Percentiles rank a stretch among this genome's conserved stretches.
Conservation (phyloP, 306 rosid genomes). For the Castanea mollissima region DNA sequence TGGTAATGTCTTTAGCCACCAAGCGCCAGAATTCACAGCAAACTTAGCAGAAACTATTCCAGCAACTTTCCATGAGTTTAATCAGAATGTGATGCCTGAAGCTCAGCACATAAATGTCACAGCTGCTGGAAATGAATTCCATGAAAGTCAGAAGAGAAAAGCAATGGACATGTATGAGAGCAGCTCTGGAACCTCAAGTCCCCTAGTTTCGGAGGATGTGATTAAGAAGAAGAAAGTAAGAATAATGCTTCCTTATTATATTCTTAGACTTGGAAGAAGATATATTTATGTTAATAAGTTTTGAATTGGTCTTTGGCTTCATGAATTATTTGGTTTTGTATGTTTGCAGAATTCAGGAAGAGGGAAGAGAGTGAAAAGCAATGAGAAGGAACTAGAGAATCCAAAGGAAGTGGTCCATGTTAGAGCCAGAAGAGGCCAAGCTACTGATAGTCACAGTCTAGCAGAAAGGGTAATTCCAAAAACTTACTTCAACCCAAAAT, state of each 20-base stretch:
- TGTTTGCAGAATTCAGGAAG: constrained; percentile 55
- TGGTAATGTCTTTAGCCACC: constrained; percentile 45
- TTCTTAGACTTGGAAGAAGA: neutral
- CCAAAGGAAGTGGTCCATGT: constrained; percentile 88
- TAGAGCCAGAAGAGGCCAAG: constrained; percentile 99
- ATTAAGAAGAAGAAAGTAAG: constrained; percentile 46
- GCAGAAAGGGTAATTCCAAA: constrained; percentile 82
- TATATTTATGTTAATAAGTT: neutral
- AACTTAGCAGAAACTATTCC: constrained; percentile 49
- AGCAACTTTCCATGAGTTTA: constrained; percentile 26
- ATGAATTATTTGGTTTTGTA: constrained; percentile 2
- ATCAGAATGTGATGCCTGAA: constrained; percentile 32
- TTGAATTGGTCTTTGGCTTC: neutral
- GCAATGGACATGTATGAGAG: constrained; percentile 43
- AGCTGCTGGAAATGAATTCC: constrained; percentile 35
- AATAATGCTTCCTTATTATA: neutral
- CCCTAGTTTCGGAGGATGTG: constrained; percentile 57
- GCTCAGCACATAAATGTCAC: constrained; percentile 17
- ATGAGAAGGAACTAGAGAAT: constrained; percentile 53
- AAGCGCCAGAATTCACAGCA: constrained; percentile 39
- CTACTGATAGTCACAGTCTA: constrained; percentile 95
- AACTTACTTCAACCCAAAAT: neutral
- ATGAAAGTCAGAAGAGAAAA: constrained; percentile 60
- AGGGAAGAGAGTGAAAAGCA: constrained; percentile 61
- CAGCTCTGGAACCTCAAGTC: constrained; percentile 63